Conservation (phyloP, 768 basidiomycete genomes). For the Tylopilus sp. region DNA sequence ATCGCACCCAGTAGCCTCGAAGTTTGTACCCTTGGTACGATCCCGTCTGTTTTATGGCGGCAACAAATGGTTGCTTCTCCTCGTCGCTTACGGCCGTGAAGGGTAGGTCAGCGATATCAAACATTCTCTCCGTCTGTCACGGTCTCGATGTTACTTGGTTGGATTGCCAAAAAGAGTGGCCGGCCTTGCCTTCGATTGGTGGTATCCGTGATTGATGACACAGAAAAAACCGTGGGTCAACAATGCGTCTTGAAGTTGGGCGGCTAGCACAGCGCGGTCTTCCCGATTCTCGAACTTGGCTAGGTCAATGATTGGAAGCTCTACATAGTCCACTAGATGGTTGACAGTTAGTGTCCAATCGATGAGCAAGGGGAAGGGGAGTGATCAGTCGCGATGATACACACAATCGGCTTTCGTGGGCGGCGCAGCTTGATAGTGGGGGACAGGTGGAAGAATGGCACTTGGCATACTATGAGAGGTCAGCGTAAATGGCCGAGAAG, state of each 20-base stretch:
- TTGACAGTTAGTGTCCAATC: constrained; percentile 2
- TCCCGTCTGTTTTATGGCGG: constrained; percentile 40
- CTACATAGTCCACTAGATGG: constrained; percentile 44
- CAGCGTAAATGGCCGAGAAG: no score
- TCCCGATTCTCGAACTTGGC: constrained; percentile 37
- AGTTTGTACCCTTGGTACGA: constrained; percentile 54
- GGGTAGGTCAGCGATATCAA: constrained; percentile 47
- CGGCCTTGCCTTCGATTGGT: constrained; percentile 33
- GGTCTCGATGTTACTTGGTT: constrained; percentile 29
- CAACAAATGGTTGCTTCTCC: constrained; percentile 42
- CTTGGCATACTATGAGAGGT: no score
- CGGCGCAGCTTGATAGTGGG: no score
- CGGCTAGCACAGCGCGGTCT: constrained; percentile 36
- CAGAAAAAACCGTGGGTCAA: constrained; percentile 41
- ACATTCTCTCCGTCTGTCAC: constrained; percentile 43
- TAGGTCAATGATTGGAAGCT: constrained; percentile 52
- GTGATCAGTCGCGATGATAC: no score
- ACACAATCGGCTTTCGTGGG: no score
- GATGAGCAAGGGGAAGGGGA: no score
- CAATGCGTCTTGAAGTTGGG: constrained; percentile 45
- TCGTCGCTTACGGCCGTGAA: constrained; percentile 39
- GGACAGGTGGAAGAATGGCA: no score
- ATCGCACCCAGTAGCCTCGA: constrained; percentile 46
- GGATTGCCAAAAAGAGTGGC: background rate
- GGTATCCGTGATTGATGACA: constrained; percentile 37